Conservation (phyloP, 2,329 filamentous ascomycete genomes). For the Phoma herbarum region DNA sequence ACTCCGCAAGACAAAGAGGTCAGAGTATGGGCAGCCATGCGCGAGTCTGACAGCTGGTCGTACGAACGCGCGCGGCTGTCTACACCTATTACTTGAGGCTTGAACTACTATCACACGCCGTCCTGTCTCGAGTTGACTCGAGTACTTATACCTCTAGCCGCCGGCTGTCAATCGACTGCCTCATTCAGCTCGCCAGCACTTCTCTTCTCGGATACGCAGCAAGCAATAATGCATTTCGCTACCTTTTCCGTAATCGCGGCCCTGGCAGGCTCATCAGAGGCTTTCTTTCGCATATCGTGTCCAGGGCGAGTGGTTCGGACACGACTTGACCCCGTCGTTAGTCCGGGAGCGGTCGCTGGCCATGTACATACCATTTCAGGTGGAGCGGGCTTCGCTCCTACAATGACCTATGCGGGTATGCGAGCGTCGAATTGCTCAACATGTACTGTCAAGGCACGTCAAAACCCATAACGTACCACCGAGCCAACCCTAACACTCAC, state of each 20-base stretch:
- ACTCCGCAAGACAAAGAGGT: conserved; percentile 11
- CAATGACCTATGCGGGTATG: conserved; percentile 68
- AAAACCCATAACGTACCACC: too few relatives aligned
- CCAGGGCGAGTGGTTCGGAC: conserved; percentile 47
- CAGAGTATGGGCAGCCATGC: conserved; percentile 10
- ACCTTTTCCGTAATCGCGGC: conserved; percentile 24
- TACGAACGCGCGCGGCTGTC: conserved; percentile 15
- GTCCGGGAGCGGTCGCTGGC: conserved; percentile 64
- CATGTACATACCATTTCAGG: conserved; percentile 78
- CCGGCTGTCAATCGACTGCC: not conserved
- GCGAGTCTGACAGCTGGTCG: conserved; percentile 13
- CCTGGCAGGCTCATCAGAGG: conserved; percentile 27
- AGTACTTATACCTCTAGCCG: conserved; percentile 14
- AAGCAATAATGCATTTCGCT: conserved; percentile 27
- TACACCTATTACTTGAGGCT: conserved; percentile 9
- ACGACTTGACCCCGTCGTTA: conserved; percentile 73
- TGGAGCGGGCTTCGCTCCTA: conserved; percentile 71
- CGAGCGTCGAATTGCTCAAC: conserved; percentile 71
- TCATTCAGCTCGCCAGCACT: not conserved
- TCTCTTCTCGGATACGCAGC: not conserved
- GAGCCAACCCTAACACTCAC: not conserved
- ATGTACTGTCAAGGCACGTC: conserved; percentile 66
- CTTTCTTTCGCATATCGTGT: conserved; percentile 44
- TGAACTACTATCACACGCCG: conserved; percentile 4
- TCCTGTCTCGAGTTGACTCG: not conserved